Evolutionary conservation across 164 flowering plant genomes (phyloP).

Genomic region (Magnolia kwangsiensis): DNA sequence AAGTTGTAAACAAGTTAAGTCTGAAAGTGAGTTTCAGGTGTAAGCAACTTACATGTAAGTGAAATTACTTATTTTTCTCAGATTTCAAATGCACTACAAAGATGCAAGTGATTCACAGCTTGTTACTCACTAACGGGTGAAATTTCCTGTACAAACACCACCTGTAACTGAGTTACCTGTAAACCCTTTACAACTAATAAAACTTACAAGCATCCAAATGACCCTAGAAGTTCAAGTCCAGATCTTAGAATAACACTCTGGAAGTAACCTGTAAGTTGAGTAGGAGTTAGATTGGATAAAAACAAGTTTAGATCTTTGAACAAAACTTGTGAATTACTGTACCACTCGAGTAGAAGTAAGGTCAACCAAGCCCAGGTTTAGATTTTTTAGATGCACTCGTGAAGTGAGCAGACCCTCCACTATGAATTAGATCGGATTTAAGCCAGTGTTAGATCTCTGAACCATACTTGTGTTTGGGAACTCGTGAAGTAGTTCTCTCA

Average conservation of each 20-base stretch:
- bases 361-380: background rate
- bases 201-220: no score
- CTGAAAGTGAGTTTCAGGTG: no score
- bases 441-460: background rate
- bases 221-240: background rate
- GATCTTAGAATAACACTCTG: background rate
- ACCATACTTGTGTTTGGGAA: background rate
- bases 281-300: background rate
- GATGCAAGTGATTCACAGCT: no score
- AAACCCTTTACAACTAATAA: no score
- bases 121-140: no score
- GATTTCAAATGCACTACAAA: no score
- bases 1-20: no score
- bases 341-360: background rate
- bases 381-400: background rate
- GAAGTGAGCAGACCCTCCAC: no score
- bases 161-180: no score
- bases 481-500: background rate
- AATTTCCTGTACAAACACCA: no score
- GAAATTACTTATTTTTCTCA: no score
- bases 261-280: background rate
- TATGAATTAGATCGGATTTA: background rate
- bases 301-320: background rate
- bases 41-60: no score
- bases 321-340: background rate